Base-by-base conservation (phyloP, 768 basidiomycete genomes). In the Imleria badia region DNA sequence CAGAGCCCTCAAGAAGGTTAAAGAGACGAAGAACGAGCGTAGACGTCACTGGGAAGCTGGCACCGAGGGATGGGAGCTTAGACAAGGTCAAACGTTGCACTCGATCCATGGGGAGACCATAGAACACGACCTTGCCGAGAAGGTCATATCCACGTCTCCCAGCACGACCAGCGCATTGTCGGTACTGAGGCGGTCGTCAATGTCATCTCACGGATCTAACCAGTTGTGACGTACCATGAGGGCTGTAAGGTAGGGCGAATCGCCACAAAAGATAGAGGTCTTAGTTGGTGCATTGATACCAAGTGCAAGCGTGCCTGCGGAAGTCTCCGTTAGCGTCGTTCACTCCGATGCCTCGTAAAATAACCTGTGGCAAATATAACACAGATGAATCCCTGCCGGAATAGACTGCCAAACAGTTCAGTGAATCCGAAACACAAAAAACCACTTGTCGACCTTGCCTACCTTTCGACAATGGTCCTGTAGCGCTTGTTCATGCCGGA, bases 231-330 rank as follows among this genome's bases (percentile, higher is more conserved):
- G 3, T 62, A 81, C 82, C 79, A 80, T 82, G 9, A 87, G 76
- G 1, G 84, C 81, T 1, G 84, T 85, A 33, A 86, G 60, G 63
- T 54, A 84, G 1, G 81, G 80, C 0, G 84, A 85, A 65, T 86
- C 84, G 0, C 81, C 82, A 49, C 78, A 81, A 60, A 88, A 88
- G 7, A 85, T 76, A 2, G 81, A 75, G 0, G 87, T 85, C 60
- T 81, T 86, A 0, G 85, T 77, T 1, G 87, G 87, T 0, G 86
- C 86, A 61, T 89, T 89, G 61, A 89, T 89, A 53, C 87, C 88
- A 14, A 89, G 73, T 1, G 87, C 87, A 51, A 89, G 73, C 6
- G 86, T 88, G 2, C 82, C 84, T 83, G 47, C n/a, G 2, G 12
- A 17, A 43, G 12, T 38, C 30, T 34, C 15, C 10, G 14, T 60